Conservation (phyloP, 148 eudicot species). For the Chenopodium berlandieri region DNA sequence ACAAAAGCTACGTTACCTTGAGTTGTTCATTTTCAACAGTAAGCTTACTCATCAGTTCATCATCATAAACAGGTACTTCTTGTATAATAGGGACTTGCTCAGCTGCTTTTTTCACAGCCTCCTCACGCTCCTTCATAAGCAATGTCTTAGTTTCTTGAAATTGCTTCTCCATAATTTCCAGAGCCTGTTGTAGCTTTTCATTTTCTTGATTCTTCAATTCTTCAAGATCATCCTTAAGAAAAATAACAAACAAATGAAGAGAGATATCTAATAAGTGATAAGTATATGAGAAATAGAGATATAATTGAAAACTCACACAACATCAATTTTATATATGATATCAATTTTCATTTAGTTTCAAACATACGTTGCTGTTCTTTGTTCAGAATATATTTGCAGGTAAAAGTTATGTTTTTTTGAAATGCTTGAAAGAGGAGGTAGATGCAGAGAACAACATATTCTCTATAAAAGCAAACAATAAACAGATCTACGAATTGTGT, state of each 20-base stretch:
- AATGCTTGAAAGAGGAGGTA: background rate
- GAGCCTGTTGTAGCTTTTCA: constrained; percentile 53
- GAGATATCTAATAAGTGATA: background rate
- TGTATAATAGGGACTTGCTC: constrained; percentile 39
- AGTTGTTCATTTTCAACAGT: constrained; percentile 67
- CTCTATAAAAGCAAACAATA: background rate
- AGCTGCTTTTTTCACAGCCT: constrained; percentile 39
- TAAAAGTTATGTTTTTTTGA: too few species aligned
- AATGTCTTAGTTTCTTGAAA: constrained; percentile 52
- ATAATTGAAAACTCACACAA: background rate
- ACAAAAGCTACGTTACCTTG: constrained; percentile 46
- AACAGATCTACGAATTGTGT: too few species aligned
- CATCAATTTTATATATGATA: background rate
- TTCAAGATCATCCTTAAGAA: constrained; percentile 57
- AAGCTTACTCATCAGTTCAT: constrained; percentile 51
- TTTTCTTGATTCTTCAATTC: constrained; percentile 74
- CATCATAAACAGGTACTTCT: constrained; percentile 47
- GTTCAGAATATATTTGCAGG: background rate
- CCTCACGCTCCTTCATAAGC: constrained; percentile 57
- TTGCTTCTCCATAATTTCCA: constrained; percentile 62
- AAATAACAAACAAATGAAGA: constrained; percentile 20
- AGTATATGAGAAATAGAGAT: background rate
- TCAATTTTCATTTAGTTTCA: background rate
- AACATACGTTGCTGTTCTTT: background rate
- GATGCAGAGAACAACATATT: background rate